Conservation (phyloP, 768 basidiomycete genomes). For the Mycena latifolia region DNA sequence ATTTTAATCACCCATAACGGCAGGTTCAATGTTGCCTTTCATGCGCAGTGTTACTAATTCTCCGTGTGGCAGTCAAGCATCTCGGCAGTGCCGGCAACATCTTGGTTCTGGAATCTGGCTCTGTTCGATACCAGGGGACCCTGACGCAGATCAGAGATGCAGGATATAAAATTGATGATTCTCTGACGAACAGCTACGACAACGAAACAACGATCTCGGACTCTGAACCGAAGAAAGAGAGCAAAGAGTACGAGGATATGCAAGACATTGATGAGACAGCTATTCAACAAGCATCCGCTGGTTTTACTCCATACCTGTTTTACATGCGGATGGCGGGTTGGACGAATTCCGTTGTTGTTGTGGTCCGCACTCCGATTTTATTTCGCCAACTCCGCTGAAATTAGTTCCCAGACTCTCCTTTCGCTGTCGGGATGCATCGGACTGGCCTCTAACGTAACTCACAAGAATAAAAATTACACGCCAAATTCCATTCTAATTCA, state of each 20-base stretch:
- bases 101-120: neutral
- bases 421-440: conserved; percentile 1
- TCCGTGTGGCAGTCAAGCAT: neutral
- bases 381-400: too few relatives aligned
- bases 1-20: conserved; percentile 22
- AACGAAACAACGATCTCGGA: neutral
- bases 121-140: conserved; percentile 1
- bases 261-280: neutral
- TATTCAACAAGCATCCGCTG: neutral
- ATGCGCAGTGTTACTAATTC: neutral
- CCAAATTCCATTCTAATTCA: too few relatives aligned
- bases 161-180: conserved; percentile 1
- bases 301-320: conserved; percentile 9
- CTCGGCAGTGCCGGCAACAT: conserved; percentile 2
- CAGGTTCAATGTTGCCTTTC: neutral
- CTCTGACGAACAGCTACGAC: too few relatives aligned
- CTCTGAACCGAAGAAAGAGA: too few relatives aligned
- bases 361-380: too few relatives aligned
- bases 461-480: too few relatives aligned
- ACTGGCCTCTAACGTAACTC: conserved; percentile 2
- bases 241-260: neutral
- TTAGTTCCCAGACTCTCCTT: neutral
- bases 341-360: neutral
- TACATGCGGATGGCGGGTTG: conserved; percentile 10
- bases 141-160: conserved; percentile 1